Base-by-base conservation (phyloP, 2,329 filamentous ascomycete genomes). In the Fusarium sp. region DNA sequence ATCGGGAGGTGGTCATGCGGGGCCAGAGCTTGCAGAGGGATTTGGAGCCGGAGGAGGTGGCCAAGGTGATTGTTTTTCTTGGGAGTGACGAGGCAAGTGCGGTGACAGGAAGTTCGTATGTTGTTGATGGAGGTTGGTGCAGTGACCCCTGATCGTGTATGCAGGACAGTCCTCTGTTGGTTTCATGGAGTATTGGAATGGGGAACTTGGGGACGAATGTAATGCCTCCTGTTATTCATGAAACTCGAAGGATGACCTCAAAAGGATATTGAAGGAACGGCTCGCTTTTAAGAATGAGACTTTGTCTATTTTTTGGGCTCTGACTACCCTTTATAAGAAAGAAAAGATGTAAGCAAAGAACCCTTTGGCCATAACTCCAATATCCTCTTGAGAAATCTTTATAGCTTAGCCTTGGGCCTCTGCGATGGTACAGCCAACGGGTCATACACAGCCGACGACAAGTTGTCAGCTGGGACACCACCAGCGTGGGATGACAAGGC, bases 11-110 rank as follows among this genome's bases (percentile, higher is more conserved):
- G 47, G 82, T 86, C 5, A 74, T 86, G 72, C 76, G 76, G 1
- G 79, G 79, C 1, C 86, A 87, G 80, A 82, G 82, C 17, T 54
- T 87, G 40, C 82, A 87, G 81, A 76, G 83, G 37, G 79, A 86
- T 65, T 76, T 83, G 4, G 56, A 80, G 68, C 85, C 85, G 0
- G 81, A 79, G 5, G 86, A 88, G 71, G 83, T 88, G 20, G 86
- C 86, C 2, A 82, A 83, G 27, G 75, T 87, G 61, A 83, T 86
- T 62, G 73, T 87, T 32, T 88, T 86, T 66, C 71, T 88, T 56
- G 83, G 82, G 2, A 81, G 84, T 12, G 85, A 87, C 66, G 86
- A 88, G 66, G 83, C 84, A 14, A 84, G 83, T n/a, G 85, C 80
- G 2, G 83, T 87, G 11, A 87, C 85, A 0, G 84, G 84, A 2